phyloP scores from a whole-genome alignment of 495 filamentous ascomycete species.

The Rhypophila decipiens region DNA sequence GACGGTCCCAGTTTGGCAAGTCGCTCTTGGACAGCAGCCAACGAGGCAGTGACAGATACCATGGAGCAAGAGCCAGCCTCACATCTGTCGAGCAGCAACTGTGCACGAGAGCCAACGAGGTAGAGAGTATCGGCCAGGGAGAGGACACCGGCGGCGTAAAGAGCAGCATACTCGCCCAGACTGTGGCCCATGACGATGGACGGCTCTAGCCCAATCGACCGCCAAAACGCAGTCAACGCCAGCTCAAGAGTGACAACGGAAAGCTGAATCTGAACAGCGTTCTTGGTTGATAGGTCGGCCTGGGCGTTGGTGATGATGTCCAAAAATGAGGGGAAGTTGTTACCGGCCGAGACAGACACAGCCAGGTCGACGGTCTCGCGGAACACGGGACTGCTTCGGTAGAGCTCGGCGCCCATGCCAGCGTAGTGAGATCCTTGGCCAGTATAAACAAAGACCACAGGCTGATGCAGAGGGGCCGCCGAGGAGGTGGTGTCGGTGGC shows the following conservation, averaged over 20 bases:
- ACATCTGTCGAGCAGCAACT: conserved; percentile 62
- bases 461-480: conserved; percentile 32
- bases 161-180: conserved; percentile 75
- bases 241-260: conserved; percentile 71
- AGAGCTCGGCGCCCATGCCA: conserved; percentile 63
- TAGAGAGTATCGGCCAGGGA: conserved; percentile 70
- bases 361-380: conserved; percentile 55
- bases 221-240: conserved; percentile 70
- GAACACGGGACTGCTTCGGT: conserved; percentile 54
- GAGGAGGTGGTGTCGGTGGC: background rate
- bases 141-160: conserved; percentile 72
- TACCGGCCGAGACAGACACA: conserved; percentile 59
- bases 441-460: conserved; percentile 56
- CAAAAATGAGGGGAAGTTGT: conserved; percentile 59
- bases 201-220: conserved; percentile 64
- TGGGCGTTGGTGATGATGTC: conserved; percentile 49
- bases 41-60: conserved; percentile 47
- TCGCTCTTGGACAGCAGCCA: conserved; percentile 24
- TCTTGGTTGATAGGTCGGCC: conserved; percentile 45
- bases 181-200: conserved; percentile 77
- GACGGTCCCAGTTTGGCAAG: conserved; percentile 11
- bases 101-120: conserved; percentile 67
- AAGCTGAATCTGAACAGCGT: conserved; percentile 70
- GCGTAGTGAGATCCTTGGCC: conserved; percentile 59
- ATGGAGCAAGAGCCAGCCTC: conserved; percentile 60